phyloP scores from a whole-genome alignment of 2,329 filamentous ascomycete genomes.

The Neoarthrinium moseri region DNA sequence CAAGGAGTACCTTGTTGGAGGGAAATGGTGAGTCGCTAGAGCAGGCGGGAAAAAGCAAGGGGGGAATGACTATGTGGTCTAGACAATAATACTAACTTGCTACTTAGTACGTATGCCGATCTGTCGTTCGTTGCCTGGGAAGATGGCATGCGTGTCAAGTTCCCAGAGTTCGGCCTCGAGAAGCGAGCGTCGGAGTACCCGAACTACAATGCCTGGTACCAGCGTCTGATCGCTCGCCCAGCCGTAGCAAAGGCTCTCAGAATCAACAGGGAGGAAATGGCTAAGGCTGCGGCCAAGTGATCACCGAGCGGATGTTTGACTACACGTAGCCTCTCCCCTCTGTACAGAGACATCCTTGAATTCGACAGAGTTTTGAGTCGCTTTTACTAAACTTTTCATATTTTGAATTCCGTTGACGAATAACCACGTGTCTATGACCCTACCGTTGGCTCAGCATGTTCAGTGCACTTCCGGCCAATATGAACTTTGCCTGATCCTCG shows the following conservation, averaged over 20 bases:
- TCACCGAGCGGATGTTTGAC: neutral
- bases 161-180: no score
- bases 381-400: neutral
- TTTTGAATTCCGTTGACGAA: neutral
- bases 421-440: neutral
- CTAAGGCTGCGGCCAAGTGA: neutral
- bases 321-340: neutral
- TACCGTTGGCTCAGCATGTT: conserved; percentile 74
- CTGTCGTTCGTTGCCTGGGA: conserved; percentile 18
- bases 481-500: conserved; percentile 87
- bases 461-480: conserved; percentile 89
- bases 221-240: no score
- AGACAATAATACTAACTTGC: neutral
- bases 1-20: conserved; percentile 18
- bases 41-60: neutral
- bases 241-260: no score
- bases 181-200: no score
- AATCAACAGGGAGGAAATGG: neutral
- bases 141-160: no score
- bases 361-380: neutral
- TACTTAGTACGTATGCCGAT: conserved; percentile 16
- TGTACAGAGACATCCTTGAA: neutral
- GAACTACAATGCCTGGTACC: no score
- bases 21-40: conserved; percentile 7
- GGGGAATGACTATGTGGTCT: no score